Evolutionary conservation across 768 basidiomycete species (phyloP).

Genomic region (Russula griseocarnosa): DNA sequence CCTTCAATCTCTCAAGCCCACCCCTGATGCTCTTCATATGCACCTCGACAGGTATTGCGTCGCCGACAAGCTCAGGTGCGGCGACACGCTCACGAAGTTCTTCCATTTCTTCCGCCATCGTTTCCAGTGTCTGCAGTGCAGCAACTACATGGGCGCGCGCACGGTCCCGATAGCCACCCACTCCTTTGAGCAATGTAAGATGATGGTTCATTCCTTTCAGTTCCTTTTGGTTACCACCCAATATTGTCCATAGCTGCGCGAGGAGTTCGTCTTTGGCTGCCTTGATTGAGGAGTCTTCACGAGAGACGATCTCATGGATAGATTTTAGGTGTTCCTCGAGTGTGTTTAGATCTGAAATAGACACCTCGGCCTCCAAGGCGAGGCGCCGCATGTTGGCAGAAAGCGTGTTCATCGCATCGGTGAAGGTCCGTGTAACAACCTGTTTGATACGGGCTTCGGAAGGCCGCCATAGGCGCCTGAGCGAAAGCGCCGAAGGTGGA

Average conservation of each 20-base stretch:
- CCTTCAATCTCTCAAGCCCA: slow-evolving; percentile 59
- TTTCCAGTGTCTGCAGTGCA: slow-evolving; percentile 55
- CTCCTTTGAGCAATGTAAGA: slow-evolving; percentile 49
- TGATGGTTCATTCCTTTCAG: slow-evolving; percentile 51
- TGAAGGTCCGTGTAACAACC: slow-evolving; percentile 52
- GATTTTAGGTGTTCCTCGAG: slow-evolving; percentile 58
- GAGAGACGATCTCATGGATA: slow-evolving; percentile 55
- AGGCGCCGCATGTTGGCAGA: slow-evolving; percentile 51
- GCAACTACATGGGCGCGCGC: slow-evolving; percentile 65
- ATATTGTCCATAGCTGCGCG: slow-evolving; percentile 60
- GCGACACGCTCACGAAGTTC: slow-evolving; percentile 70
- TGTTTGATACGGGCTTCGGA: slow-evolving; percentile 36
- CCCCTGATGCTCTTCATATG: slow-evolving; percentile 68
- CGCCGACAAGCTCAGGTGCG: slow-evolving; percentile 57
- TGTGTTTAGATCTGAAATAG: slow-evolving; percentile 50
- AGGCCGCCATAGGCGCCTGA: slow-evolving; percentile 33
- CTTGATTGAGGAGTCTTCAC: slow-evolving; percentile 50
- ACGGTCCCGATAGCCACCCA: slow-evolving; percentile 54
- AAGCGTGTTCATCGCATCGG: slow-evolving; percentile 58
- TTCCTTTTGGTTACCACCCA: slow-evolving; percentile 56
- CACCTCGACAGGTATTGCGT: slow-evolving; percentile 63
- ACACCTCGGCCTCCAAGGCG: slow-evolving; percentile 62
- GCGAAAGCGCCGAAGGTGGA: slow-evolving; percentile 32
- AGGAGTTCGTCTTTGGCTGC: slow-evolving; percentile 52
- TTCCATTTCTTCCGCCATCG: slow-evolving; percentile 71